These are phyloP conservation scores for Apostasia shenzhenica DNA, from an alignment of 106 monocot genomes.

Conservation along the genomic window DNA sequence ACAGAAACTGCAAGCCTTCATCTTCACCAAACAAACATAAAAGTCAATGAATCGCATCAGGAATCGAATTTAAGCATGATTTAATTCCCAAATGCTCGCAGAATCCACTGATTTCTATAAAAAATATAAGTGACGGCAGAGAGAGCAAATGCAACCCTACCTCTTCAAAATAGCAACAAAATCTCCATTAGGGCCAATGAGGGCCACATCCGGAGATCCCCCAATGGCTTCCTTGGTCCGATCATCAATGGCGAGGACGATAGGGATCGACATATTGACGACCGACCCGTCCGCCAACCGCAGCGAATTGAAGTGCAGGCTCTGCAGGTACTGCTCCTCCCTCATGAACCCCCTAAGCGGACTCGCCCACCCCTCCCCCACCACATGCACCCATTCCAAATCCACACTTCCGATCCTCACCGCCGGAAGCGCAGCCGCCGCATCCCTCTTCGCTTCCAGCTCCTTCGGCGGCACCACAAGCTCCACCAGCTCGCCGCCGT, in stretches of 20 bases:
- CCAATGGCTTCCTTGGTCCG: constrained; percentile 55
- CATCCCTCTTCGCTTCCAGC: constrained; percentile 30
- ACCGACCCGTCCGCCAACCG: constrained; percentile 50
- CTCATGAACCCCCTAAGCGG: constrained; percentile 94
- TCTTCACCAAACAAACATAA: too few species aligned
- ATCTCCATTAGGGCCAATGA: constrained; percentile 46
- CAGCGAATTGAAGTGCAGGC: constrained; percentile 81
- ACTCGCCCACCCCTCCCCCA: constrained; percentile 98
- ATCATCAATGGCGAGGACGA: constrained; percentile 78
- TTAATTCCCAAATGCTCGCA: background rate
- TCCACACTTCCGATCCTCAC: constrained; percentile 55
- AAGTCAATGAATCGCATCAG: too few species aligned
- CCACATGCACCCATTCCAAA: constrained; percentile 86
- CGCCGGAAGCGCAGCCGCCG: constrained; percentile 45
- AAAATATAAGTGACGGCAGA: background rate
- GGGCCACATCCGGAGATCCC: constrained; percentile 38
- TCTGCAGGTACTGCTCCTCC: constrained; percentile 88
- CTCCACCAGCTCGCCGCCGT: constrained; percentile 77
- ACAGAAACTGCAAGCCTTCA: too few species aligned
- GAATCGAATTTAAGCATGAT: too few species aligned
- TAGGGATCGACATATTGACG: constrained; percentile 98
- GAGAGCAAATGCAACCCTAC: constrained; percentile 18
- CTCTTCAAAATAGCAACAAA: constrained; percentile 66
- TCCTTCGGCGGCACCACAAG: constrained; percentile 44
- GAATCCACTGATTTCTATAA: too few species aligned